Evolutionary conservation across 352 stramenopile species (phyloP).

Genomic region (Thraustotheca clavata): DNA sequence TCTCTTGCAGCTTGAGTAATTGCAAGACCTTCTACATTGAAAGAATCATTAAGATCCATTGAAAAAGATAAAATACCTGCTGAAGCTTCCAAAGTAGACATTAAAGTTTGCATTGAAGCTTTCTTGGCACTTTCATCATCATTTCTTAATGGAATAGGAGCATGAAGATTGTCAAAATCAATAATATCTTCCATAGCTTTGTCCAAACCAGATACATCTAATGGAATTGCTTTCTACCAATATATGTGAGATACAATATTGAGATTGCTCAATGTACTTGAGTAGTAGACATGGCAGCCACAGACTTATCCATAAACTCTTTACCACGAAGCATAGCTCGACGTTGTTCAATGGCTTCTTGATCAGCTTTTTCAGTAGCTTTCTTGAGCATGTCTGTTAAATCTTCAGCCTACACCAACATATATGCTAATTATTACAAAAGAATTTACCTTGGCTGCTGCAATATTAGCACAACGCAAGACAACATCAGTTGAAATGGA

Average conservation of each 20-base stretch:
- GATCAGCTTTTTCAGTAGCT: conserved; percentile 66
- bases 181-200: conserved; percentile 50
- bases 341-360: conserved; percentile 47
- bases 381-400: conserved; percentile 70
- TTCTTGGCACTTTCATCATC: conserved; percentile 39
- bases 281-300: conserved; percentile 1
- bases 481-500: conserved; percentile 55
- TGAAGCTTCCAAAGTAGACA: conserved; percentile 61
- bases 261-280: background rate
- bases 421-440: background rate
- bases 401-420: conserved; percentile 25
- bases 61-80: conserved; percentile 32
- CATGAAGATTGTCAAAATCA: conserved; percentile 69
- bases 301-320: conserved; percentile 56
- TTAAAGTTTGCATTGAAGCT: conserved; percentile 60
- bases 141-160: conserved; percentile 60
- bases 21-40: conserved; percentile 22
- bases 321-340: conserved; percentile 61
- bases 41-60: background rate
- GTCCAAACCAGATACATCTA: conserved; percentile 38
- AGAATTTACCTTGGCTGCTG: conserved; percentile 52
- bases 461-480: conserved; percentile 66
- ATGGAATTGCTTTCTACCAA: conserved; percentile 31
- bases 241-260: conserved; percentile 27
- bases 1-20: conserved; percentile 34